Evolutionary conservation across 352 stramenopile species (phyloP), one percentile per base, ranked within the genome.

Genomic region (Thraustotheca clavata): DNA sequence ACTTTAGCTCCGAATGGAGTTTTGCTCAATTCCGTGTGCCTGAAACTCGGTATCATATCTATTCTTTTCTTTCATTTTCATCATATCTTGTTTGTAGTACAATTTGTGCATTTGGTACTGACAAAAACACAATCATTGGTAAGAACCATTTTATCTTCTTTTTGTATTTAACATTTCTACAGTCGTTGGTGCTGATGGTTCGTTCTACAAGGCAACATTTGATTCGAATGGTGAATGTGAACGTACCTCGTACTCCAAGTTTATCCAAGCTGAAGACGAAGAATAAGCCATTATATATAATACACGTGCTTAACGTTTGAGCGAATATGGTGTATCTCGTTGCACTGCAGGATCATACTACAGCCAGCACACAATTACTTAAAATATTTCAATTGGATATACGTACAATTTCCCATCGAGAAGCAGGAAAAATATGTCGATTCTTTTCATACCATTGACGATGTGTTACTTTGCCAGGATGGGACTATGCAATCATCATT

Each of bases 351-450:
- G 57, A 33, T 54, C 57, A 46, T 65, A 65, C 57, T 65, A 65
- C n/a, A n/a, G 34, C 27, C 33, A 50, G 20, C 9, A 26, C 50
- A 14, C 12, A 4, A 2, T 22, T 6, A 12, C n/a, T 9, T 6
- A 4, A 52, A 14, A 7, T 12, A 1, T 5, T 36, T n/a, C 20
- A 60, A 3, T 29, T n/a, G 8, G 46, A 52, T 27, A 22, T 20
- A 67, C 80, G 49, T 79, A 94, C 85, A 74, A 96, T 77, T 83
- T 99, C 96, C 97, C 96, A 99, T 49, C 96, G 88, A 78, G 81
- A 97, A 0, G 95, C 96, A n/a, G 97, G 97, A 66, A 99, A 99
- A 71, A 99, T 98, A 68, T 99, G 97, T 63, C 98, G 98, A 79
- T 98, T 99, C 67, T 96, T 91, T 73, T 99, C 96, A 72, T 99